These are phyloP conservation scores for Panus rudis DNA, from an alignment of 768 basidiomycete genomes.

Conservation along the genomic window DNA sequence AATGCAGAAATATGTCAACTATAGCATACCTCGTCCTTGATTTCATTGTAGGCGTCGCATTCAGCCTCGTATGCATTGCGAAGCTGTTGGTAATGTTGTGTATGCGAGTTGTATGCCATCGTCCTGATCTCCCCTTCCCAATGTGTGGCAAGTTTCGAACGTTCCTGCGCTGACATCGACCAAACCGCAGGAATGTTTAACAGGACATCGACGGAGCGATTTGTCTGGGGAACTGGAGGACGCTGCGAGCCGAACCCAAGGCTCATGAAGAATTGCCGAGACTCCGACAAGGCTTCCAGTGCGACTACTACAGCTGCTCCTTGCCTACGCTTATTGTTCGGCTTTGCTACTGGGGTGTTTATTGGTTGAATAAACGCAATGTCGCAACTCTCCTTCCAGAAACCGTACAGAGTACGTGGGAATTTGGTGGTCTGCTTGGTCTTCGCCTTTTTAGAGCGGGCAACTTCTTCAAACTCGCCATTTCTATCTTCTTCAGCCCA, in stretches of 20 bases:
- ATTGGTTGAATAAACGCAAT: conserved; percentile 14
- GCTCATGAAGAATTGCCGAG: too few species aligned
- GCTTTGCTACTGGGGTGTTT: not conserved
- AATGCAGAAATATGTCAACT: not conserved
- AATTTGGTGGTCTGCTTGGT: conserved; percentile 1
- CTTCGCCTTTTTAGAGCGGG: too few species aligned
- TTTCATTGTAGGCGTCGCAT: conserved; percentile 16
- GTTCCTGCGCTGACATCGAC: conserved; percentile 12
- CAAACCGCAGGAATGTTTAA: conserved; percentile 2
- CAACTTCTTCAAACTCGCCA: conserved; percentile 30
- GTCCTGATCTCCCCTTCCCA: conserved; percentile 17
- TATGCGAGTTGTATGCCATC: conserved; percentile 9
- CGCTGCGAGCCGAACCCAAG: conserved; percentile 8
- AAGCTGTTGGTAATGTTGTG: conserved; percentile 12
- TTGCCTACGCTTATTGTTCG: conserved; percentile 2
- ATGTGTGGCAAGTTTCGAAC: conserved; percentile 4
- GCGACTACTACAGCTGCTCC: not conserved
- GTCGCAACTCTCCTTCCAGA: conserved; percentile 21
- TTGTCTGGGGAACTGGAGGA: conserved; percentile 8
- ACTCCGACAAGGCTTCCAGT: too few species aligned
- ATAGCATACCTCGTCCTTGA: conserved; percentile 21
- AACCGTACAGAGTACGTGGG: conserved; percentile 9
- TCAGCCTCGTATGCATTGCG: conserved; percentile 17
- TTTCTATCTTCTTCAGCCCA: conserved; percentile 10
- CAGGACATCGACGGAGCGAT: conserved; percentile 1